Evolutionary conservation across 306 rosid species (phyloP).

Genomic region (Gleditsia sinensis): DNA sequence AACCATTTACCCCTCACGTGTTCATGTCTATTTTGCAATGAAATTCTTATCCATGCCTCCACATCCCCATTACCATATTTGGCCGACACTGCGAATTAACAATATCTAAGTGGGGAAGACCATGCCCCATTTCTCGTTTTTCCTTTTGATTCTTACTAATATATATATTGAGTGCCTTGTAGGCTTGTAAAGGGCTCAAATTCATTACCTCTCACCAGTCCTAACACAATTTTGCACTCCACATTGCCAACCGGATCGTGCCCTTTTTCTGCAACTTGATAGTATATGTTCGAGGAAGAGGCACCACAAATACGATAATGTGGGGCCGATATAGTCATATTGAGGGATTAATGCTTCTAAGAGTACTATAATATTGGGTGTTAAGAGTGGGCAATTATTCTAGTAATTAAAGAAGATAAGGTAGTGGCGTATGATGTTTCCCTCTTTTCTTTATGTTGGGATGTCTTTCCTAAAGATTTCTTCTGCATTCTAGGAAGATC

Average conservation of each 20-base stretch:
- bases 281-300: constrained; percentile 37
- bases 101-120: constrained; percentile 34
- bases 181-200: constrained; percentile 52
- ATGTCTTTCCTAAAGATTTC: constrained; percentile 32
- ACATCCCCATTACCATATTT: constrained; percentile 1
- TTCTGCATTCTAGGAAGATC: constrained; percentile 11
- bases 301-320: constrained; percentile 44
- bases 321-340: constrained; percentile 45
- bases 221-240: constrained; percentile 48
- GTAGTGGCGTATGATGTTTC: constrained; percentile 46
- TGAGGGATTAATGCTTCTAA: constrained; percentile 28
- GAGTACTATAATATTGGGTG: background rate
- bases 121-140: too few species aligned
- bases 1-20: constrained; percentile 37
- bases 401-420: constrained; percentile 48
- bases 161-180: constrained; percentile 24
- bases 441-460: constrained; percentile 38
- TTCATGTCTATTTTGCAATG: constrained; percentile 24
- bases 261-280: constrained; percentile 22
- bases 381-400: constrained; percentile 33
- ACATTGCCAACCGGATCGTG: constrained; percentile 62
- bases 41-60: constrained; percentile 19
- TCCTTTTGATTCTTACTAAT: constrained; percentile 30
- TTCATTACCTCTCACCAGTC: constrained; percentile 39
- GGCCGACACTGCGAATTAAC: constrained; percentile 23